Evolutionary conservation across 2,329 filamentous ascomycete species (phyloP).

Genomic region (Aspergillus brasiliensis): DNA sequence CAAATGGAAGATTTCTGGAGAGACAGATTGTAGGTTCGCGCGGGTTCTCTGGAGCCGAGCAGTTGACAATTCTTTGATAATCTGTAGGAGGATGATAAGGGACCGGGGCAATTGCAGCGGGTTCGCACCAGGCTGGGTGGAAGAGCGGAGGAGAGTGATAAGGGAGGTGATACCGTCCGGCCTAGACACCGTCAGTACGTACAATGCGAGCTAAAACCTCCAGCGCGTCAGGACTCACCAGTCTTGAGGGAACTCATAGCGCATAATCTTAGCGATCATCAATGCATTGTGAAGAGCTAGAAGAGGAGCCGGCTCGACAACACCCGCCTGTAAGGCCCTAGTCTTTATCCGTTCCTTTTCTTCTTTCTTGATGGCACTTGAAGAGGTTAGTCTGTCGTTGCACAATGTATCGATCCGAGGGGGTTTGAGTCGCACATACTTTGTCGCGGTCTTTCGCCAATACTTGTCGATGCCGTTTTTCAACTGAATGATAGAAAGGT

Average conservation of each 20-base stretch:
- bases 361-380: conserved; percentile 61
- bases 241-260: conserved; percentile 84
- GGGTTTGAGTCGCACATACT: conserved; percentile 45
- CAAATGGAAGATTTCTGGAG: conserved; percentile 81
- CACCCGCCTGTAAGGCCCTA: conserved; percentile 72
- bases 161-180: conserved; percentile 56
- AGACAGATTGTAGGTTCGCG: conserved; percentile 72
- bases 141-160: conserved; percentile 64
- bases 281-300: conserved; percentile 87
- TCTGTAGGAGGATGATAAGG: conserved; percentile 76
- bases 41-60: conserved; percentile 75
- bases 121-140: conserved; percentile 55
- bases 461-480: conserved; percentile 97
- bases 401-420: not conserved
- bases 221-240: conserved; percentile 59
- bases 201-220: not conserved
- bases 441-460: conserved; percentile 80
- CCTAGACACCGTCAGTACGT: conserved; percentile 31
- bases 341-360: conserved; percentile 78
- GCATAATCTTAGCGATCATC: conserved; percentile 81
- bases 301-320: conserved; percentile 72
- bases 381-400: conserved; percentile 19
- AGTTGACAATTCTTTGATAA: conserved; percentile 87
- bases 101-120: conserved; percentile 69
- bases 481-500: conserved; percentile 88